Conservation (phyloP, 129 eudicot species). For the Centrapalus pauciflorus region DNA sequence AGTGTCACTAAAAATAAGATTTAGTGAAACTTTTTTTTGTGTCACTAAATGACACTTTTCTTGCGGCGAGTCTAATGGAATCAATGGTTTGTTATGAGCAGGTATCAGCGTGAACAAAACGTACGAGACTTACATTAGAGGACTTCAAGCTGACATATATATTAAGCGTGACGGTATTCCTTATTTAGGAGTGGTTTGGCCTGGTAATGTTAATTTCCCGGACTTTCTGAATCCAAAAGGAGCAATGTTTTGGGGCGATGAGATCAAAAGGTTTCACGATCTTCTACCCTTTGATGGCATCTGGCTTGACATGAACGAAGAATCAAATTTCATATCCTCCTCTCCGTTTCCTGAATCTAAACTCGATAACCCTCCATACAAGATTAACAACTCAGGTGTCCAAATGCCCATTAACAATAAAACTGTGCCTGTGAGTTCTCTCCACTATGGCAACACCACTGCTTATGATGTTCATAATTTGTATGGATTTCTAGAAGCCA, state of each 20-base stretch:
- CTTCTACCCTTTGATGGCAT: slow-evolving; percentile 66
- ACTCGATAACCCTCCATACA: slow-evolving; percentile 79
- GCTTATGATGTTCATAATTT: slow-evolving; percentile 76
- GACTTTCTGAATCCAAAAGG: slow-evolving; percentile 70
- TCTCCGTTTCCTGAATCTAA: slow-evolving; percentile 44
- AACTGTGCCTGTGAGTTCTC: slow-evolving; percentile 70
- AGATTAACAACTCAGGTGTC: slow-evolving; percentile 57
- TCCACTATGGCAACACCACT: slow-evolving; percentile 60
- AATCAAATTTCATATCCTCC: slow-evolving; percentile 62
- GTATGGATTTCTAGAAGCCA: slow-evolving; percentile 72
- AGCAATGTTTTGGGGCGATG: slow-evolving; percentile 54
- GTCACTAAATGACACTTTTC: too few species aligned
- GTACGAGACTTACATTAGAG: slow-evolving; percentile 67
- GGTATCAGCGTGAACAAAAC: slow-evolving; percentile 63
- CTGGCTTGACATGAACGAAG: slow-evolving; percentile 94
- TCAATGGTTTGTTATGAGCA: neutral
- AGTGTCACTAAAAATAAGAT: too few species aligned
- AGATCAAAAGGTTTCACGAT: slow-evolving; percentile 48
- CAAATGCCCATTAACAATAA: slow-evolving; percentile 38
- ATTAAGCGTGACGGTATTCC: slow-evolving; percentile 68
- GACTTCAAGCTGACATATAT: slow-evolving; percentile 59
- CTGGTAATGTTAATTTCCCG: slow-evolving; percentile 67
- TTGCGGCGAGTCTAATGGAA: too few species aligned
- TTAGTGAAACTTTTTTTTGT: too few species aligned
- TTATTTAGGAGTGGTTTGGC: slow-evolving; percentile 82